Conservation (phyloP, 2,329 filamentous ascomycete species). For the Trichoderma brevicompactum region DNA sequence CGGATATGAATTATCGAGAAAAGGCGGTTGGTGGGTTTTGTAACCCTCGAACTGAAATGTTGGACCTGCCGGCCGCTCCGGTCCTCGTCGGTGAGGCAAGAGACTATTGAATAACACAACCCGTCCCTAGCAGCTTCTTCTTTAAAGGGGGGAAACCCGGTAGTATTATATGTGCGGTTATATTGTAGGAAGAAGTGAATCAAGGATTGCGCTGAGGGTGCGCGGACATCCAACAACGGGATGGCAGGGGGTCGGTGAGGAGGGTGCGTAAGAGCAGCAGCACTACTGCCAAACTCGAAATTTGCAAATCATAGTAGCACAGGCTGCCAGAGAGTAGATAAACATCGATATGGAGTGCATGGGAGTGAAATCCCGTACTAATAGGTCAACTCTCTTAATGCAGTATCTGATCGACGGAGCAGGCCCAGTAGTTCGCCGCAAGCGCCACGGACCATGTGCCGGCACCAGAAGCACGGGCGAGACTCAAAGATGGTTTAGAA, state of each 20-base stretch:
- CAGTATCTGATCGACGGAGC: conserved; percentile 25
- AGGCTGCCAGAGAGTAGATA: conserved; percentile 1
- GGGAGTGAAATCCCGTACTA: conserved; percentile 11
- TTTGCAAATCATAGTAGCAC: conserved; percentile 11
- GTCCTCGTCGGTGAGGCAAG: conserved; percentile 15
- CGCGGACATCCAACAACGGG: background rate
- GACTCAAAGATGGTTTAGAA: conserved; percentile 15
- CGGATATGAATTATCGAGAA: background rate
- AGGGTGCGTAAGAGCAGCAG: conserved; percentile 19
- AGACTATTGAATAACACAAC: background rate
- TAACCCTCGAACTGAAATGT: background rate
- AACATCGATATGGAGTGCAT: conserved; percentile 4
- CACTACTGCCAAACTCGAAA: conserved; percentile 16
- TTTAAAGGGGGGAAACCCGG: conserved; percentile 17
- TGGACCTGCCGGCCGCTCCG: conserved; percentile 24
- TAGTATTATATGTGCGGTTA: conserved; percentile 13
- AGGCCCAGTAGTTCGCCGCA: conserved; percentile 16
- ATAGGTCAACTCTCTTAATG: conserved; percentile 7
- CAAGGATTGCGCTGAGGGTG: conserved; percentile 16
- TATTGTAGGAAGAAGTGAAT: conserved; percentile 10
- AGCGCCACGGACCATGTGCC: conserved; percentile 22
- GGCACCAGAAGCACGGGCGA: conserved; percentile 25
- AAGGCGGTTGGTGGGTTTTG: background rate
- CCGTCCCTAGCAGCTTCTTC: background rate
- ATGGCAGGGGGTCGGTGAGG: conserved; percentile 20